These are phyloP conservation scores for Benincasa hispida DNA, from an alignment of 306 rosid genomes.

Conservation along the genomic window DNA sequence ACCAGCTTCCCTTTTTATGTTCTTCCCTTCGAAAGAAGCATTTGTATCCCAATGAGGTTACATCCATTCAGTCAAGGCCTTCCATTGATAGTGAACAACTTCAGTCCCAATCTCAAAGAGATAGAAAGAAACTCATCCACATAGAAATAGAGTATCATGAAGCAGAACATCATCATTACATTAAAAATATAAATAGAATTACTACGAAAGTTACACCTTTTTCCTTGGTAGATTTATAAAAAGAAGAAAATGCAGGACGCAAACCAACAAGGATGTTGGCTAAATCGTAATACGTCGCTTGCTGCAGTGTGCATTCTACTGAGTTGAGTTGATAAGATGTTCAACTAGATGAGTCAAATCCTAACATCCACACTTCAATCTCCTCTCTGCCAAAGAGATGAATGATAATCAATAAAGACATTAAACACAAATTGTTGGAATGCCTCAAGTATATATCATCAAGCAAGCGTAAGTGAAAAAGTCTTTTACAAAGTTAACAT, in stretches of 20 bases:
- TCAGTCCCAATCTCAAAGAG: not conserved
- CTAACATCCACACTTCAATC: not conserved
- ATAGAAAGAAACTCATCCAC: not conserved
- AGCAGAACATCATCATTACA: not conserved
- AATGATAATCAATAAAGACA: not conserved
- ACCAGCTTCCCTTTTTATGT: not conserved
- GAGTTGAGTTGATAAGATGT: constrained; percentile 1
- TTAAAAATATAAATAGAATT: not conserved
- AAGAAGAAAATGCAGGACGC: constrained; percentile 6
- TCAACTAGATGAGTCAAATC: not conserved
- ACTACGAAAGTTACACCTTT: not conserved
- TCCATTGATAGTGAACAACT: not conserved
- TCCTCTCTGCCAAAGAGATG: constrained; percentile 7
- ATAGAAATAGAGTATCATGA: not conserved
- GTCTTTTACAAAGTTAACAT: not conserved
- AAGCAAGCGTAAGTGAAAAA: not conserved
- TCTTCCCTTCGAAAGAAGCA: not conserved
- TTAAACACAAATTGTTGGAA: not conserved
- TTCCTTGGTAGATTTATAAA: not conserved
- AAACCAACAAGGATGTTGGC: constrained; percentile 14
- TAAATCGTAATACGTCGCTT: not conserved
- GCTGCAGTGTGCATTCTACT: not conserved
- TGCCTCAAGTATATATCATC: not conserved
- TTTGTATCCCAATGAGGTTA: not conserved
- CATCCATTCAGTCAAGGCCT: not conserved